A percentile compares a stretch with the other conserved stretches of the same genome.
phyloP scores from a whole-genome alignment of 176 grass and related monocot species.

The Cenchrus americanus region DNA sequence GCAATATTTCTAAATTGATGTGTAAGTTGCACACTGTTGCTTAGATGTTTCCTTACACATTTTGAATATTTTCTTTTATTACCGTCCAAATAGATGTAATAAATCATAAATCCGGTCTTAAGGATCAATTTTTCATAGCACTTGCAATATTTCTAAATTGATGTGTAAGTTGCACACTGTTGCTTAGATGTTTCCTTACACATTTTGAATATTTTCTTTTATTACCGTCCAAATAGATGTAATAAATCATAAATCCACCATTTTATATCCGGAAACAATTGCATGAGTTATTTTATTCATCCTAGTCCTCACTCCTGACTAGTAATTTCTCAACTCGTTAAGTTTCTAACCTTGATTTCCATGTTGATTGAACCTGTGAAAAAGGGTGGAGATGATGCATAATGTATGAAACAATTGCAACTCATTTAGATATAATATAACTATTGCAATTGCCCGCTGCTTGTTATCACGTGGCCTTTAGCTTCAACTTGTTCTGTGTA shows the following conservation, averaged over 20 bases:
- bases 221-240: not conserved
- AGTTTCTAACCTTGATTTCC: not conserved
- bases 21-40: not conserved
- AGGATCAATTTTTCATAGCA: slow-evolving; percentile 15
- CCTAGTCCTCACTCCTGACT: not conserved
- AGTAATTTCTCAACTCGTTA: not conserved
- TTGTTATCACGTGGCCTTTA: slow-evolving; percentile 16
- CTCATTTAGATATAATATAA: slow-evolving; percentile 30
- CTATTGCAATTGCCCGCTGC: slow-evolving; percentile 5
- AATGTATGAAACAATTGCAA: not conserved
- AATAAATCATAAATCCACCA: not conserved
- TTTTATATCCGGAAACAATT: slow-evolving; percentile 16
- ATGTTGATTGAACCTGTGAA: slow-evolving; percentile 6
- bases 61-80: slow-evolving; percentile 10
- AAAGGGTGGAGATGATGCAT: slow-evolving; percentile 1
- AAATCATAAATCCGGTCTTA: not conserved
- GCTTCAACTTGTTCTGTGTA: not conserved
- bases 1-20: not conserved
- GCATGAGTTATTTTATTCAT: slow-evolving; percentile 4
- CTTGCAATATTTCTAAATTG: slow-evolving; percentile 7
- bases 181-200: slow-evolving; percentile 26
- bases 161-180: not conserved
- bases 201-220: slow-evolving; percentile 3
- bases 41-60: slow-evolving; percentile 26
- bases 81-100: not conserved